Conservation (phyloP, 352 stramenopile genomes). For the Blastocystis sp. region DNA sequence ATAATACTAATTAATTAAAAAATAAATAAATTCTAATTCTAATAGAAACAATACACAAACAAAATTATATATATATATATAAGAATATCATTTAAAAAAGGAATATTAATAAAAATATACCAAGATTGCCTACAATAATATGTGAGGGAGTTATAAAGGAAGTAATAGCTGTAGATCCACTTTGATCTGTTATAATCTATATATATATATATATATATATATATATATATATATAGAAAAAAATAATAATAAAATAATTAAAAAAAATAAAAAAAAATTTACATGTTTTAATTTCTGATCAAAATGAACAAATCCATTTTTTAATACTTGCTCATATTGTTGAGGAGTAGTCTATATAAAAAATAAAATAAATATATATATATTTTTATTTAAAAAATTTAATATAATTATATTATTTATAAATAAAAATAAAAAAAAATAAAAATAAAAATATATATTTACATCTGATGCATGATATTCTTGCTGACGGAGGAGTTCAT, state of each 20-base stretch:
- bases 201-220: constrained; percentile 16
- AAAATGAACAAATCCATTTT: constrained; percentile 37
- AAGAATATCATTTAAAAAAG: too few species aligned
- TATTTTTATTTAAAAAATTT: too few species aligned
- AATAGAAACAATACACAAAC: too few species aligned
- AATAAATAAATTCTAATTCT: too few species aligned
- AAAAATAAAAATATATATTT: constrained; percentile 1
- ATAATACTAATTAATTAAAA: too few species aligned
- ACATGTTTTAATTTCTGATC: constrained; percentile 39
- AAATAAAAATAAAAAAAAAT: too few species aligned
- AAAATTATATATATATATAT: too few species aligned
- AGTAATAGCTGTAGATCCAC: constrained; percentile 41
- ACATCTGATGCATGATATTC: constrained; percentile 34
- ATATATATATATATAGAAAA: too few species aligned
- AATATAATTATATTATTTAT: too few species aligned
- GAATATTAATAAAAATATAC: neutral
- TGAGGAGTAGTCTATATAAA: constrained; percentile 10
- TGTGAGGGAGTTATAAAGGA: constrained; percentile 41
- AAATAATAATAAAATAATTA: too few species aligned
- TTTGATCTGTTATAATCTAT: constrained; percentile 36
- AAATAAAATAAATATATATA: too few species aligned
- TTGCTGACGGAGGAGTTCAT: constrained; percentile 16
- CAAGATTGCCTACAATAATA: constrained; percentile 42
- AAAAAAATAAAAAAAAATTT: too few species aligned
- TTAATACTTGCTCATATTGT: constrained; percentile 18